Base-by-base conservation (phyloP, 2,329 filamentous ascomycete species). In the Aureobasidium mangrovei region DNA sequence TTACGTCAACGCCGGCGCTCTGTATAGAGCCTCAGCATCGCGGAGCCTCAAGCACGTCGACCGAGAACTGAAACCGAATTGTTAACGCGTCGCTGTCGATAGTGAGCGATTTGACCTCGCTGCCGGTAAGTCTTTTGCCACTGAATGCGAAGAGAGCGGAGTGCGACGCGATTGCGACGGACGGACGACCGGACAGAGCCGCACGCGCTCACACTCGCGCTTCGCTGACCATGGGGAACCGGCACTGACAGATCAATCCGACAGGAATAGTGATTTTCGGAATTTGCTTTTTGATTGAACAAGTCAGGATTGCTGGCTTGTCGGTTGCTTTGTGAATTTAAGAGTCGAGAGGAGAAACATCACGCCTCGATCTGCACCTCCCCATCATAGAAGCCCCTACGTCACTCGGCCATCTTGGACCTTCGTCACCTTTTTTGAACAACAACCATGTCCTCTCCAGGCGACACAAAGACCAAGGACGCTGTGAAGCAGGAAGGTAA, bases 401-500 rank as follows among this genome's bases (percentile, higher is more conserved):
- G 10, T 35, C 32, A 35, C 7, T 35, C 32, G 32, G 7, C 7
- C 32, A 35, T 35, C 32, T 35, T 12, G 18, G 32, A 35, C 26
- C 31, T 27, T 41, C 47, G 49, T 53, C 49, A 53, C 32, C 39
- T 32, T 31, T 39, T n/a, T 29, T 27, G 10, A 27, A 36, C 49
- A 40, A 42, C 35, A 28, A 48, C 36, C 42, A 54, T 54, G 53
- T 54, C 53, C 41, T 46, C 53, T 42, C 53, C 53, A 47, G 29
- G 29, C 35, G 44, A 35, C 29, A 42, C 43, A 24, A 54, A 54
- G 53, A 54, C n/a, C 44, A 47, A 54, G 18, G 41, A 46, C 24
- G 51, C 28, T 18, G 42, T 46, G 51, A 54, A 54, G 24, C 36
- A 42, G 38, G 53, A 47, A 46, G 43, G 53, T 54, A 54, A 53